Percentiles rank a stretch among this genome's conserved stretches.
These are phyloP conservation scores for Penstemon davidsonii DNA, from an alignment of 257 asterid species.

Conservation along the genomic window DNA sequence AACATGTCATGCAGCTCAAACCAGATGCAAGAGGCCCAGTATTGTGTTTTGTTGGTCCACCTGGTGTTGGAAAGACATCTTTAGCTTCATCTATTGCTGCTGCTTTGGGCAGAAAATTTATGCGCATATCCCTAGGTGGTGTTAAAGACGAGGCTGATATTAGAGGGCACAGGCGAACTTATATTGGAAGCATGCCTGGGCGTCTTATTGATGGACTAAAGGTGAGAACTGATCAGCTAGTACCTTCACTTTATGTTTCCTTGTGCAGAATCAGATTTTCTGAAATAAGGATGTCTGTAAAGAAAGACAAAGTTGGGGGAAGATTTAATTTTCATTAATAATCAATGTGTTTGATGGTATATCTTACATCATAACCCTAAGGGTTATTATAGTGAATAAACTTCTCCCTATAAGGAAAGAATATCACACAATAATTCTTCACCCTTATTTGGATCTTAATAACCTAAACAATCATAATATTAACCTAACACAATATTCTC, in stretches of 20 bases:
- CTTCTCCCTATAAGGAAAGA: no score
- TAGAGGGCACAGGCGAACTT: slow-evolving; percentile 97
- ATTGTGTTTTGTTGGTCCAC: slow-evolving; percentile 99
- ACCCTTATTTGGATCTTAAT: no score
- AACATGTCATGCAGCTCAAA: slow-evolving; percentile 71
- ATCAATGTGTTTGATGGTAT: no score
- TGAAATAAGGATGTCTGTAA: neutral
- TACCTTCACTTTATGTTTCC: slow-evolving; percentile 23
- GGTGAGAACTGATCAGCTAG: slow-evolving; percentile 46
- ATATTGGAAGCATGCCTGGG: slow-evolving; percentile 99
- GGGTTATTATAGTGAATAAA: no score
- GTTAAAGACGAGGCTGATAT: slow-evolving; percentile 98
- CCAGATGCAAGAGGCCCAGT: slow-evolving; percentile 99
- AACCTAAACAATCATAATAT: no score
- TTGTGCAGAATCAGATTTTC: slow-evolving; percentile 16
- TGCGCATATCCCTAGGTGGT: slow-evolving; percentile 98
- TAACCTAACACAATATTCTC: no score
- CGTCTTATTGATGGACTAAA: slow-evolving; percentile 98
- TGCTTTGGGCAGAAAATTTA: slow-evolving; percentile 93
- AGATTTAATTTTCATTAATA: no score
- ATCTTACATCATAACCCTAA: no score
- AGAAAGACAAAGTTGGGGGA: no score
- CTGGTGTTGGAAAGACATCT: slow-evolving; percentile 99
- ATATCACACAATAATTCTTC: no score
- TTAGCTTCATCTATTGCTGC: slow-evolving; percentile 95